A percentile compares a stretch with the other conserved stretches of the same genome.
phyloP scores from a whole-genome alignment of 78 protist species.

The slime mould (Dictyostelium discoideum) region DNA sequence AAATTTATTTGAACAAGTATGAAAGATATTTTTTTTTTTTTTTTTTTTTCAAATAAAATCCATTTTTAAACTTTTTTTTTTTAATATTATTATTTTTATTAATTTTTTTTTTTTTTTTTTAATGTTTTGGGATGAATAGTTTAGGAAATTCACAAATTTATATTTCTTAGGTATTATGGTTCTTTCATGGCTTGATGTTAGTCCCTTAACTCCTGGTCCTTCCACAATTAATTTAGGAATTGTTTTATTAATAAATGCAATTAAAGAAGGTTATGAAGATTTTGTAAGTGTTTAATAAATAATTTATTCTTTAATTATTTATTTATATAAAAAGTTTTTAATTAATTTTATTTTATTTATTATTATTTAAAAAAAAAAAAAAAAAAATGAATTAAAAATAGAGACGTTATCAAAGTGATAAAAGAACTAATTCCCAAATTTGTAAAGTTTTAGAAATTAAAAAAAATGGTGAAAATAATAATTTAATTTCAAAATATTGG shows the following conservation, averaged over 20 bases:
- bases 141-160: slow-evolving; percentile 59
- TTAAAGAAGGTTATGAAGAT: slow-evolving; percentile 74
- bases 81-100: background rate
- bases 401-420: slow-evolving; percentile 53
- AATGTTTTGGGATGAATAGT: background rate
- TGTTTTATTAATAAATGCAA: slow-evolving; percentile 50
- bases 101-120: background rate
- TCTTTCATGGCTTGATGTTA: slow-evolving; percentile 1
- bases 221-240: slow-evolving; percentile 44
- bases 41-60: background rate
- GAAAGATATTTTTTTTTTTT: background rate
- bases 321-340: too few relatives aligned
- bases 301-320: background rate
- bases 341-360: too few relatives aligned
- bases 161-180: slow-evolving; percentile 56
- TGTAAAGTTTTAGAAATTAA: background rate
- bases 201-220: slow-evolving; percentile 55
- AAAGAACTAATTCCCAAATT: slow-evolving; percentile 26
- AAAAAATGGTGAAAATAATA: background rate
- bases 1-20: slow-evolving; percentile 81
- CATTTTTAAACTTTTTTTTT: too few relatives aligned
- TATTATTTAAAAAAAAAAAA: too few relatives aligned
- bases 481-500: slow-evolving; percentile 11
- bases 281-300: background rate
- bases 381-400: background rate